These are phyloP conservation scores for Fusarium nygamai DNA, from an alignment of 2,329 filamentous ascomycete genomes.

Conservation along the genomic window DNA sequence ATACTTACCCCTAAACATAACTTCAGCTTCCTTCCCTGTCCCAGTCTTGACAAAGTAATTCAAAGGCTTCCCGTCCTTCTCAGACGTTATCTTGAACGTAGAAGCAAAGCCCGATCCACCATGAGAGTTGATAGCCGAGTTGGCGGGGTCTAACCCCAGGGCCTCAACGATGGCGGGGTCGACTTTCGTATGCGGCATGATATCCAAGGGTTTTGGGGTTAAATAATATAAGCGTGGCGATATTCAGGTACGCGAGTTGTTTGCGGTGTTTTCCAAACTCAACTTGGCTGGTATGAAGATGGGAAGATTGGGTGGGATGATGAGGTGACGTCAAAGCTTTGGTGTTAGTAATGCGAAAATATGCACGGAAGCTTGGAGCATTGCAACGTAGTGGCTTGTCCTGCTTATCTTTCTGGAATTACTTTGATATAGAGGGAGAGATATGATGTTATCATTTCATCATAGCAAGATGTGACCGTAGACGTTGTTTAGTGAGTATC, in stretches of 20 bases:
- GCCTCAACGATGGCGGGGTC: slow-evolving; percentile 48
- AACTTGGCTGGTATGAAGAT: background rate
- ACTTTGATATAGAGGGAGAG: background rate
- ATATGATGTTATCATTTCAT: slow-evolving; percentile 7
- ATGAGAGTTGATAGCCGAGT: slow-evolving; percentile 66
- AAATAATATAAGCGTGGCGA: background rate
- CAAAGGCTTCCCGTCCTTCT: slow-evolving; percentile 58
- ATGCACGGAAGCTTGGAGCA: slow-evolving; percentile 7
- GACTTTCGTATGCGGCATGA: slow-evolving; percentile 29
- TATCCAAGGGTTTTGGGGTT: background rate
- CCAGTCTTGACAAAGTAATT: slow-evolving; percentile 80
- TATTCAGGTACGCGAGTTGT: background rate
- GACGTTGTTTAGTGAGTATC: background rate
- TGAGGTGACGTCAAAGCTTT: slow-evolving; percentile 43
- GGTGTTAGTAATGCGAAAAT: slow-evolving; percentile 35
- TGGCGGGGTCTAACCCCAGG: slow-evolving; percentile 67
- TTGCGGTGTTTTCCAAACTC: background rate
- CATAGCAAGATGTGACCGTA: background rate
- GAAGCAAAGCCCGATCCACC: slow-evolving; percentile 76
- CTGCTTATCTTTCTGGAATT: background rate
- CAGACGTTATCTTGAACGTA: slow-evolving; percentile 66
- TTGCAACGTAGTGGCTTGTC: background rate
- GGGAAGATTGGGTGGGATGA: slow-evolving; percentile 32
- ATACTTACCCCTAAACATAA: slow-evolving; percentile 74
- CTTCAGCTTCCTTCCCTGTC: slow-evolving; percentile 63